Conservation (phyloP, 2,329 filamentous ascomycete species). For the Talaromyces sp. region DNA sequence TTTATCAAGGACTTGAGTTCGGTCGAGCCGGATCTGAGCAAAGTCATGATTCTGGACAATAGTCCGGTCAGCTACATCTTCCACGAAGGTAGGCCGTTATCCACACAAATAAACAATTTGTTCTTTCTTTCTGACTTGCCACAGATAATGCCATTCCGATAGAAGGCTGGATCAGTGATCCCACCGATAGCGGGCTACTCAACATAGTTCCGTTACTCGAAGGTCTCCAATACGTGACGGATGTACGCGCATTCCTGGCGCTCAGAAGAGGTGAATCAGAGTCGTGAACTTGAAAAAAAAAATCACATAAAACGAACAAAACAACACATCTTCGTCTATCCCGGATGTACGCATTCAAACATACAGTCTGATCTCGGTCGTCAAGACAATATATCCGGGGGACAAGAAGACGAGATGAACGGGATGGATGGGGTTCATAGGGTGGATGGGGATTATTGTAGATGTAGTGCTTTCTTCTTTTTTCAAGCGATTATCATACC, state of each 20-base stretch:
- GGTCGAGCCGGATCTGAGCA: conserved; percentile 93
- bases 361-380: not conserved
- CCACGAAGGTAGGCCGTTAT: conserved; percentile 69
- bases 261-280: conserved; percentile 72
- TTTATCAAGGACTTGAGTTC: conserved; percentile 98
- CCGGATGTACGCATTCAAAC: not conserved
- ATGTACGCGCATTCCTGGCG: conserved; percentile 85
- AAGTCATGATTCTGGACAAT: conserved; percentile 98
- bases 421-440: not conserved
- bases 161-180: conserved; percentile 98
- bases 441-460: not conserved
- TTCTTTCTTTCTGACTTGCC: conserved; percentile 1
- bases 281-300: conserved; percentile 17
- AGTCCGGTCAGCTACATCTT: conserved; percentile 98
- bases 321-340: not conserved
- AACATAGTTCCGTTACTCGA: conserved; percentile 90
- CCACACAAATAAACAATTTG: too few relatives aligned
- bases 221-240: conserved; percentile 91
- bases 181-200: conserved; percentile 90
- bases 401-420: not conserved
- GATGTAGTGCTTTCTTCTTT: not conserved
- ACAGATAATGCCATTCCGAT: conserved; percentile 98
- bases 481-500: not conserved
- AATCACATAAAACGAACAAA: not conserved
- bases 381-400: not conserved